A percentile compares a stretch with the other conserved stretches of the same genome.
phyloP scores from a whole-genome alignment of 164 flowering plant species.

The Euptelea pleiosperma region DNA sequence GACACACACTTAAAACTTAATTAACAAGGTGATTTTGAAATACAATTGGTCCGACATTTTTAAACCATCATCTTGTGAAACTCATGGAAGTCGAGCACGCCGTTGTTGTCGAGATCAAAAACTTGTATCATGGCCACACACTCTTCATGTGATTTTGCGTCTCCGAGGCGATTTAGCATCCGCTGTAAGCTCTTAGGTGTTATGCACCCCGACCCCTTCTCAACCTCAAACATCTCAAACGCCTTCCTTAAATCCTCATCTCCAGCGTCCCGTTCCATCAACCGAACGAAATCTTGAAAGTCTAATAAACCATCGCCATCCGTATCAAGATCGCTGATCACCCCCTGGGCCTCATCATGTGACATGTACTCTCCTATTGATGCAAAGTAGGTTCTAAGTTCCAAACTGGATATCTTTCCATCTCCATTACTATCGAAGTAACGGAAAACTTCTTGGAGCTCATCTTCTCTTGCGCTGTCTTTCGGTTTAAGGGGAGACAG shows the following conservation, averaged over 20 bases:
- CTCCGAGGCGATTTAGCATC: slow-evolving; percentile 51
- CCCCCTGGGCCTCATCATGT: slow-evolving; percentile 36
- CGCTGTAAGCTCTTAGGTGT: slow-evolving; percentile 59
- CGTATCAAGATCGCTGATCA: slow-evolving; percentile 40
- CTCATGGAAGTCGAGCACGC: slow-evolving; percentile 62
- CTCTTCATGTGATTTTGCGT: slow-evolving; percentile 44
- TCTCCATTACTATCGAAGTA: slow-evolving; percentile 58
- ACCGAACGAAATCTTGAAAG: slow-evolving; percentile 42
- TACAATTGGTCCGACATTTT: too few relatives aligned
- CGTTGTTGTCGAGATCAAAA: slow-evolving; percentile 59
- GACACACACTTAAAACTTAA: too few relatives aligned
- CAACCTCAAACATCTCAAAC: slow-evolving; percentile 65
- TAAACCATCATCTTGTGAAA: slow-evolving; percentile 63
- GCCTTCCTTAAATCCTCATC: slow-evolving; percentile 51
- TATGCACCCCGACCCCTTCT: slow-evolving; percentile 60
- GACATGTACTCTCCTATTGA: slow-evolving; percentile 66
- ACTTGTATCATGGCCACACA: slow-evolving; percentile 58
- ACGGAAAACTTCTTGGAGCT: slow-evolving; percentile 42
- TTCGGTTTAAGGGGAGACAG: too few relatives aligned
- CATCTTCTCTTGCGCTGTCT: too few relatives aligned
- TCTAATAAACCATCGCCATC: slow-evolving; percentile 51
- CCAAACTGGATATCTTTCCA: slow-evolving; percentile 57
- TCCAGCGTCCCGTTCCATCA: slow-evolving; percentile 33
- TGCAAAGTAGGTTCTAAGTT: slow-evolving; percentile 44
- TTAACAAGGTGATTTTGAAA: too few relatives aligned